phyloP scores from a whole-genome alignment of 2,329 filamentous ascomycete species.

The Claviceps cyperi region DNA sequence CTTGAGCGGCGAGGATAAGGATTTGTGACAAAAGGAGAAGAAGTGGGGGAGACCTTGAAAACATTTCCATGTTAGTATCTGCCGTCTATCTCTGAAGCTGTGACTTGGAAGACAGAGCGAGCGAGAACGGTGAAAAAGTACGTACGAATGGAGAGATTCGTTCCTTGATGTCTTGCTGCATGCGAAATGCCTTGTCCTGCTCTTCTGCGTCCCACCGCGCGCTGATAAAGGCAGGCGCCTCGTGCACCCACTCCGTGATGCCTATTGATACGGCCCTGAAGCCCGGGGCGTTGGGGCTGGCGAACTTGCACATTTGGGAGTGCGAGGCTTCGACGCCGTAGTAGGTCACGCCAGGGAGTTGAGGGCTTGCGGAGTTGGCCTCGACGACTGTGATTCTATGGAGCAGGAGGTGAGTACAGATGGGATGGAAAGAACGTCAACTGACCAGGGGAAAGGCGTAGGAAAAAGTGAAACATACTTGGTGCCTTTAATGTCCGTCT shows the following conservation, averaged over 20 bases:
- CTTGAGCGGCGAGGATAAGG: neutral
- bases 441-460: neutral
- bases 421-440: neutral
- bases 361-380: constrained; percentile 52
- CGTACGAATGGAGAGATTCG: constrained; percentile 19
- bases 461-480: constrained; percentile 20
- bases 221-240: constrained; percentile 38
- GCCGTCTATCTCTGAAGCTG: too few species aligned
- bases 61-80: neutral
- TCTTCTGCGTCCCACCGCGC: constrained; percentile 47
- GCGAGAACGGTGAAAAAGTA: too few species aligned
- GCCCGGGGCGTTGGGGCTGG: constrained; percentile 47
- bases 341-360: constrained; percentile 53
- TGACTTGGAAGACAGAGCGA: too few species aligned
- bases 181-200: constrained; percentile 31
- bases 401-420: neutral
- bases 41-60: neutral
- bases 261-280: constrained; percentile 39
- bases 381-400: constrained; percentile 49
- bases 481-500: constrained; percentile 52
- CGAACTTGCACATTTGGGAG: constrained; percentile 59
- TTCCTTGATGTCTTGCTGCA: constrained; percentile 31
- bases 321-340: constrained; percentile 66
- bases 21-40: neutral
- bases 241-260: constrained; percentile 35